Base-by-base conservation (phyloP, 78 protist species). In the Dictyostelium citrinum region DNA sequence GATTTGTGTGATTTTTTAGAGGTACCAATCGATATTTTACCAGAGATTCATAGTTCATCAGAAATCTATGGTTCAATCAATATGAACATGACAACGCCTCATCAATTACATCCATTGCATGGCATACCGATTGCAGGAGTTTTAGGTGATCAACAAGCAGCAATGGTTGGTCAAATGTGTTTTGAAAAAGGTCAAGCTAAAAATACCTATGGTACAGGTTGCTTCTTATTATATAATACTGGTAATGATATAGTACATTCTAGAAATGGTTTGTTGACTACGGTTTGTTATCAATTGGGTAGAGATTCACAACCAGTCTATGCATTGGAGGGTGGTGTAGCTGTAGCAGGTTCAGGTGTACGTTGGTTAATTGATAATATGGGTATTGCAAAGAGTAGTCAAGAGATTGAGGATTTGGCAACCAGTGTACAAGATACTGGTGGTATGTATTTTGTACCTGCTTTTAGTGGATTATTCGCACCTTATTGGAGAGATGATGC, bases 61-160 rank as follows among this genome's bases (percentile, higher is more conserved):
- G 98, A 91, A 27, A 67, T 96, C 3, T 96, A 86, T 51, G 98
- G 98, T 8, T 35, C 17, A 31, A 14, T 79, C 1, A 41, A 39
- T 20, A 9, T 17, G 5, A 90, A 70, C 0, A 49, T 49, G 60
- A 10, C 43, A 39, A 39, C 43, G 4, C 2, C 43, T 39, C 43
- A 39, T 39, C 43, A 39, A 39, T 39, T 39, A 39, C 64, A 55
- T 55, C 96, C 88, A 24, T 33, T 95, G 16, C 24, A 33, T 8
- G 95, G 95, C 8, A 43, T 93, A 39, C 97, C 97, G 0, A 60
- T 83, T 27, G 91, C 92, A 51, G 71, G 96, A 64, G 81, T 67
- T 11, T n/a, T 98, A 35, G 99, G 99, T 0, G 99, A 99, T 45
- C 99, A 99, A 80, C 99, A 99, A 79, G 95, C 98, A 0, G 99